phyloP scores from a whole-genome alignment of 768 basidiomycete species.

The Pisolithus tinctorius region DNA sequence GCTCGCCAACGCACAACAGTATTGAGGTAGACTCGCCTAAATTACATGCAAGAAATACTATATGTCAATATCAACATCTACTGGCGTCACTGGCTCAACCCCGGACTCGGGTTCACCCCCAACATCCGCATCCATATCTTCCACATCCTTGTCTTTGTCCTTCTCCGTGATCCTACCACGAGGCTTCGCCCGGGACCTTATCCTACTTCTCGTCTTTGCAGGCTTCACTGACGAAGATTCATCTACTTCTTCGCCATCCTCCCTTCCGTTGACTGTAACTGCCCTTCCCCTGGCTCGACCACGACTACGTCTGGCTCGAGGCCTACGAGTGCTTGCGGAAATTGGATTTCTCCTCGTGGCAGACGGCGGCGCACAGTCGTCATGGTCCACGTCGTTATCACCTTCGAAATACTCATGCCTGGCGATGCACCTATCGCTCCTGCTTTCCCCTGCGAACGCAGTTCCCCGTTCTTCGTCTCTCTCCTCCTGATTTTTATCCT shows the following conservation, averaged over 20 bases:
- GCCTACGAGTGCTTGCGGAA: conserved; percentile 8
- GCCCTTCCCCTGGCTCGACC: conserved; percentile 30
- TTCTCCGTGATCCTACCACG: conserved; percentile 17
- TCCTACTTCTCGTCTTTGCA: conserved; percentile 27
- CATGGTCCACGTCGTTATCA: conserved; percentile 59
- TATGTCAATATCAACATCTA: conserved; percentile 32
- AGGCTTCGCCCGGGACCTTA: conserved; percentile 15
- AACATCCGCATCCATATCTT: conserved; percentile 26
- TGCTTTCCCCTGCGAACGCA: conserved; percentile 44
- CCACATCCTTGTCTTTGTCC: conserved; percentile 25
- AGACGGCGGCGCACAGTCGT: conserved; percentile 29
- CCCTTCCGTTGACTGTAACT: conserved; percentile 17
- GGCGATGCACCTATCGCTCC: conserved; percentile 45
- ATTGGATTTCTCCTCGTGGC: conserved; percentile 11
- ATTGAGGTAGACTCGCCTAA: too few relatives aligned
- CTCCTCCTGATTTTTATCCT: conserved; percentile 61
- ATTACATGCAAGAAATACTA: conserved; percentile 38
- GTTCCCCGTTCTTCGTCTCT: conserved; percentile 62
- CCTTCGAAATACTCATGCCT: conserved; percentile 72
- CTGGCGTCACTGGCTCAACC: conserved; percentile 30
- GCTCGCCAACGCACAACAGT: too few relatives aligned
- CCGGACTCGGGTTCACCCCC: conserved; percentile 24
- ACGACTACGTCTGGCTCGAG: conserved; percentile 23
- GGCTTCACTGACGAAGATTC: conserved; percentile 25
- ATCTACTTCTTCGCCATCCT: conserved; percentile 36